Percentiles rank a stretch among this genome's conserved stretches.
phyloP scores from a whole-genome alignment of 176 grass and related monocot genomes.

The Canna indica region DNA sequence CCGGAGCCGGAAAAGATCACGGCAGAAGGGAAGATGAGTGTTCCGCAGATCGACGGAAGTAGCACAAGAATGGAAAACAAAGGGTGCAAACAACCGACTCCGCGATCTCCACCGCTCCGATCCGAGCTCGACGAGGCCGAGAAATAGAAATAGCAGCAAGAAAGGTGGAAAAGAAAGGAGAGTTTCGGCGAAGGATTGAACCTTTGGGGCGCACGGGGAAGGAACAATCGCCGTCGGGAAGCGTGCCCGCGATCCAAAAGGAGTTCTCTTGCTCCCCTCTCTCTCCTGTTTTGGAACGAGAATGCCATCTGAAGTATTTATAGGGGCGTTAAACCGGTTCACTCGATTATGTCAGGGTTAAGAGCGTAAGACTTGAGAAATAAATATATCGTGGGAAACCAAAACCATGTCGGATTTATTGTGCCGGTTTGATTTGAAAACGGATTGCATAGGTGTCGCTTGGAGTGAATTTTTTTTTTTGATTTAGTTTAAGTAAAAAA shows the following conservation, averaged over 20 bases:
- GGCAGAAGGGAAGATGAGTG: neutral
- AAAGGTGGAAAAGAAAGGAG: neutral
- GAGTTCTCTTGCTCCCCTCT: neutral
- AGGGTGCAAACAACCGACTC: neutral
- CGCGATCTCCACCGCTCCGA: neutral
- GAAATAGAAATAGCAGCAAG: neutral
- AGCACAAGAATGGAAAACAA: conserved; percentile 4
- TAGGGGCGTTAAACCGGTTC: neutral
- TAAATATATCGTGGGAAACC: neutral
- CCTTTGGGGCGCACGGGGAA: neutral
- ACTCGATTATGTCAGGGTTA: neutral
- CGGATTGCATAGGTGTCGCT: too few species aligned
- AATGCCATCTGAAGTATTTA: neutral
- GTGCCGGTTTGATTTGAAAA: neutral
- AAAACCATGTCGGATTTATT: neutral
- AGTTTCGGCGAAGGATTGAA: neutral
- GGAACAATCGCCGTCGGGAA: conserved; percentile 1
- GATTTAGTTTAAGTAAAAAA: too few species aligned
- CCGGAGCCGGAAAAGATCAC: neutral
- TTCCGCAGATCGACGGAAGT: neutral
- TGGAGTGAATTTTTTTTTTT: too few species aligned
- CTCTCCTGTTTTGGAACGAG: neutral
- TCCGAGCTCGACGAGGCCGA: neutral
- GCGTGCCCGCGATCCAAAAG: neutral
- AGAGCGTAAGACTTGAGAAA: neutral